Evolutionary conservation across 116 monocot genomes (phyloP).

Genomic region (Dioscorea cayenensis): DNA sequence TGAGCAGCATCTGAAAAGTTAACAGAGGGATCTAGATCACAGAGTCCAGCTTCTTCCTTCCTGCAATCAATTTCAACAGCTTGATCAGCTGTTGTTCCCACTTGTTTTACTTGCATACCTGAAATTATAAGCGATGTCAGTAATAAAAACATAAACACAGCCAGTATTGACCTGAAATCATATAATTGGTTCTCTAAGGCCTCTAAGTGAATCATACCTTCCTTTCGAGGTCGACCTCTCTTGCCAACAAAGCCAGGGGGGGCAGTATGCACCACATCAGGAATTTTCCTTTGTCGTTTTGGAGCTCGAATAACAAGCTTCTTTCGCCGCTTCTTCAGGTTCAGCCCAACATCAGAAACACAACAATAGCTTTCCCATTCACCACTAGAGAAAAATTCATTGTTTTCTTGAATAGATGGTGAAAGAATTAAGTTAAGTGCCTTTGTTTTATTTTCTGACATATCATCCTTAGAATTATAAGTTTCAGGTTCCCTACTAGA

Average conservation of each 20-base stretch:
- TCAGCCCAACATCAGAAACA: too few species aligned
- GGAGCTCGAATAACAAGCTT: background rate
- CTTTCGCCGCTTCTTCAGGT: background rate
- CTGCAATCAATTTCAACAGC: background rate
- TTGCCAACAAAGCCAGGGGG: background rate
- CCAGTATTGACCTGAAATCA: background rate
- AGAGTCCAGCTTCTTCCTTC: background rate
- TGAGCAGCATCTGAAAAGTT: background rate
- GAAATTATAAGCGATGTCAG: background rate
- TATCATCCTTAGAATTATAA: too few species aligned
- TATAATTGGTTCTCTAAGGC: background rate
- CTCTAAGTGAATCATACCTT: too few species aligned
- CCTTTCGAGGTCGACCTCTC: too few species aligned
- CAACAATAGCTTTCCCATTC: background rate
- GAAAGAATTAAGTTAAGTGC: background rate
- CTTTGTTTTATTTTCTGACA: slow-evolving; percentile 1
- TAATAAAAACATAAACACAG: background rate
- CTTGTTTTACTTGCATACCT: background rate
- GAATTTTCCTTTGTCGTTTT: background rate
- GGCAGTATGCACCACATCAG: background rate
- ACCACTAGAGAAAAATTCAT: background rate
- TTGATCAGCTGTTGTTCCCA: background rate
- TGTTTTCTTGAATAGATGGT: background rate
- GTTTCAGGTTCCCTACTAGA: too few species aligned
- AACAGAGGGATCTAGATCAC: background rate